Evolutionary conservation across 2,329 filamentous ascomycete genomes (phyloP), one percentile per base, ranked within the genome.

Genomic region (Tolypocladium ovalisporum): DNA sequence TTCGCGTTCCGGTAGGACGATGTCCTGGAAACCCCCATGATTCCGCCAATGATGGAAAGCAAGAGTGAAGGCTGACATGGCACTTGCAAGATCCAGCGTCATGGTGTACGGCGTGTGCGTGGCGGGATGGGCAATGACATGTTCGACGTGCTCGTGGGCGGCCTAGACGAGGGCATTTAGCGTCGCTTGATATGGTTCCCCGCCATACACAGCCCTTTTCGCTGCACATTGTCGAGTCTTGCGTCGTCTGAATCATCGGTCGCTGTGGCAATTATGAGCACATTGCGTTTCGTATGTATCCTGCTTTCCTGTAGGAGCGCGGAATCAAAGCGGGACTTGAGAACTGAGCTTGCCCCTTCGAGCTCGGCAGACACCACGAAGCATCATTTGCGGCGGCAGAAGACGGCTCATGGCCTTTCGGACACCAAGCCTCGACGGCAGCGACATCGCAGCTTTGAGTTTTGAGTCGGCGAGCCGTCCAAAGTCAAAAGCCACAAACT

Each of bases 101-200:
- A 64, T 65, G 17, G 54, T 52, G 52, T 66, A 68, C 0, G 67
- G 60, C 1, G 54, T 54, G n/a, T 62, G 62, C 3, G 65, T 61
- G 15, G 66, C 60, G 12, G 67, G 62, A 47, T 69, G 68, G 3
- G 63, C 65, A 10, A 68, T 56, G 13, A 63, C 62, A 55, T 64
- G 58, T 54, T 63, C 67, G 9, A 60, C 62, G 4, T 63, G 59
- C 32, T 59, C 59, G 52, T 61, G 61, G 0, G 66, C 63, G 37
- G 65, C 59, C 4, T 57, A 58, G 47, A 63, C 63, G 1, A 70
- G 59, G 37, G 56, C 57, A 17, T 65, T 57, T 6, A 69, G 57
- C 10, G 64, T 59, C 10, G 62, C 62, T 66, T 70, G 60, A 68
- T 58, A 53, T 66, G 67, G 55, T 70, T 65, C 61, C 15, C 56